A percentile compares a stretch with the other conserved stretches of the same genome.
These are phyloP conservation scores for Rosa hybrid DNA, from an alignment of 331 rosid genomes.

Conservation along the genomic window DNA sequence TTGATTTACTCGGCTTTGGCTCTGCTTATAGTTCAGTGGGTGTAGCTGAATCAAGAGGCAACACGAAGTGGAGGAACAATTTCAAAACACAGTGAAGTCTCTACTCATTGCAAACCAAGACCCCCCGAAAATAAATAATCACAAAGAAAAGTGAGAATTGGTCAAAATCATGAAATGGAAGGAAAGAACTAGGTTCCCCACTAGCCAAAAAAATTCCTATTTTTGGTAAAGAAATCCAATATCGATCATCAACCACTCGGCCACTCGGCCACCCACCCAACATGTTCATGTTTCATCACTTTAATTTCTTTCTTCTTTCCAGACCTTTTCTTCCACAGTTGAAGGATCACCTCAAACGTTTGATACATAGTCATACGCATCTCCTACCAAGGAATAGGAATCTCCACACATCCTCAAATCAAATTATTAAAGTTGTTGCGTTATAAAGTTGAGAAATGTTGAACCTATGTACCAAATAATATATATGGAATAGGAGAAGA, in stretches of 20 bases:
- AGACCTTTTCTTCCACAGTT: constrained; percentile 70
- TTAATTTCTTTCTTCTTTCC: constrained; percentile 25
- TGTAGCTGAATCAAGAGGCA: not conserved
- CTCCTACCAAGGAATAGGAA: constrained; percentile 53
- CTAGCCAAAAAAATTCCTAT: constrained; percentile 38
- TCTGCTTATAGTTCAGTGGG: not conserved
- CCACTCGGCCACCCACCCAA: constrained; percentile 35
- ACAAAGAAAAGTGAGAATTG: not conserved
- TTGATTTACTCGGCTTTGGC: not conserved
- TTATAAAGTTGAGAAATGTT: constrained; percentile 22
- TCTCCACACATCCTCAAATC: constrained; percentile 9
- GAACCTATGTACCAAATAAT: constrained; percentile 21
- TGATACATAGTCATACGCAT: constrained; percentile 47
- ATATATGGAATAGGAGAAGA: constrained; percentile 40
- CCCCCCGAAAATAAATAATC: not conserved
- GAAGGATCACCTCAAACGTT: constrained; percentile 57
- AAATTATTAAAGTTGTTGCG: constrained; percentile 21
- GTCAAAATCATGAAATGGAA: constrained; percentile 31
- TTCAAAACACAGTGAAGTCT: not conserved
- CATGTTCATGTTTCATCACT: constrained; percentile 15
- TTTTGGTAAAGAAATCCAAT: constrained; percentile 29
- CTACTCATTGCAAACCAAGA: not conserved
- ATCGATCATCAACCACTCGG: constrained; percentile 21
- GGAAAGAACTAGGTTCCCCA: constrained; percentile 46
- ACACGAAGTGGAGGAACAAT: not conserved